These are phyloP conservation scores for Calonectria pauciramosa DNA, from an alignment of 2,329 filamentous ascomycete species.

Conservation along the genomic window DNA sequence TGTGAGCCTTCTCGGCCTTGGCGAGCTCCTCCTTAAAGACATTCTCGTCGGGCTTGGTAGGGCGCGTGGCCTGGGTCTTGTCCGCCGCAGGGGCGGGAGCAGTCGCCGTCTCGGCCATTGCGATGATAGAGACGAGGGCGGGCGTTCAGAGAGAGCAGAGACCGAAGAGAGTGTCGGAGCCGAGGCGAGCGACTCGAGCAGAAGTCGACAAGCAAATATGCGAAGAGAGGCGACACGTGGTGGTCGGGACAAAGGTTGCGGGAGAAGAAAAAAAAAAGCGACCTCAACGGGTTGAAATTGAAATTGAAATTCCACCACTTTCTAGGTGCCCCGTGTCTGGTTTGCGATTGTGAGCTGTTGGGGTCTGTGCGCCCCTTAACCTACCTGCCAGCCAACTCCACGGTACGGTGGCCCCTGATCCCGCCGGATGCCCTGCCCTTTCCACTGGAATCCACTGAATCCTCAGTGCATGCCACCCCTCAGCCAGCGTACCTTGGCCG, in stretches of 20 bases:
- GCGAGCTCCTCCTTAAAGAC: constrained; percentile 84
- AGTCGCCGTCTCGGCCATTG: constrained; percentile 62
- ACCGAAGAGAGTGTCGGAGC: constrained; percentile 31
- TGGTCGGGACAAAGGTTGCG: constrained; percentile 27
- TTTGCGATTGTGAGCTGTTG: constrained; percentile 44
- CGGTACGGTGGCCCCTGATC: background rate
- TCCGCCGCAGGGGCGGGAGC: constrained; percentile 60
- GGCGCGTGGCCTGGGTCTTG: constrained; percentile 66
- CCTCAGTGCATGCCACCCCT: constrained; percentile 2
- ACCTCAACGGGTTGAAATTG: constrained; percentile 34
- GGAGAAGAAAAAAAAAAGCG: constrained; percentile 34
- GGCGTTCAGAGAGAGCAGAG: constrained; percentile 21
- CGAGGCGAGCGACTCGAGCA: constrained; percentile 34
- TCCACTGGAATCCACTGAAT: constrained; percentile 16
- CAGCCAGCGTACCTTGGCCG: background rate
- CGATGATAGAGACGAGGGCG: constrained; percentile 45
- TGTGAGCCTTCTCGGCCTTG: constrained; percentile 89
- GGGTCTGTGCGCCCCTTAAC: constrained; percentile 41
- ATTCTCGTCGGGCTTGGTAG: constrained; percentile 89
- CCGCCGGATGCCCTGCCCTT: background rate
- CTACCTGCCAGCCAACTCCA: constrained; percentile 11
- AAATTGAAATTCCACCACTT: constrained; percentile 45
- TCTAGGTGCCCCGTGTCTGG: constrained; percentile 45
- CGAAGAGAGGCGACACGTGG: constrained; percentile 26
- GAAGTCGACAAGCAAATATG: constrained; percentile 18